Evolutionary conservation across 768 basidiomycete genomes (phyloP).

Genomic region (Pholiota molesta): DNA sequence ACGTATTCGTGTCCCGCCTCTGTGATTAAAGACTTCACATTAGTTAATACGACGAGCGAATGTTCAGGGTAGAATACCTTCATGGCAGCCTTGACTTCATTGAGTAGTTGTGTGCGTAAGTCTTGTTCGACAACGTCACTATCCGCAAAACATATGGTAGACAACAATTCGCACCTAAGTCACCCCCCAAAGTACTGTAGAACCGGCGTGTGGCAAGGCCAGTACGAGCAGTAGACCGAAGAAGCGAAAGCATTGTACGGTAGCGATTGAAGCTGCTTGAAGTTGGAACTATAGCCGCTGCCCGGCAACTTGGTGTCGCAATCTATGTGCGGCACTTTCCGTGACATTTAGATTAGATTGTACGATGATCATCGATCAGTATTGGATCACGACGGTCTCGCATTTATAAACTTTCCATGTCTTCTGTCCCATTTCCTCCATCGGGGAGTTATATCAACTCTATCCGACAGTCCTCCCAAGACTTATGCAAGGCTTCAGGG

Average conservation of each 20-base stretch:
- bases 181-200: not conserved
- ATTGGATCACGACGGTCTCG: too few relatives aligned
- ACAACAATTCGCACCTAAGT: not conserved
- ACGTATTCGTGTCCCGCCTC: slow-evolving; percentile 58
- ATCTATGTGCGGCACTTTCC: too few relatives aligned
- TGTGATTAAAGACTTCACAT: slow-evolving; percentile 25
- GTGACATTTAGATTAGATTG: too few relatives aligned
- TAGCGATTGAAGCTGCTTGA: too few relatives aligned
- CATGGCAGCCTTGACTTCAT: slow-evolving; percentile 66
- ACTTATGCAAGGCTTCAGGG: slow-evolving; percentile 46
- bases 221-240: not conserved
- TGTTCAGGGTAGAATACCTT: slow-evolving; percentile 46
- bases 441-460: slow-evolving; percentile 50
- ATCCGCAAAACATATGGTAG: not conserved
- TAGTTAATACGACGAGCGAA: not conserved
- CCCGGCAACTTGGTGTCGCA: too few relatives aligned
- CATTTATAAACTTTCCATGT: not conserved
- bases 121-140: slow-evolving; percentile 34
- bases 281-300: too few relatives aligned
- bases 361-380: too few relatives aligned
- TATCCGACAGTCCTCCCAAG: slow-evolving; percentile 55
- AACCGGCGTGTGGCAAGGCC: not conserved
- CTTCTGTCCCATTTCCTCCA: slow-evolving; percentile 42
- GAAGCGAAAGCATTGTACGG: not conserved
- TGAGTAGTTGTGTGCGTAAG: slow-evolving; percentile 52